Evolutionary conservation across 1,284 basidiomycete genomes (phyloP).

Genomic region (Phaffia rhodozyma): DNA sequence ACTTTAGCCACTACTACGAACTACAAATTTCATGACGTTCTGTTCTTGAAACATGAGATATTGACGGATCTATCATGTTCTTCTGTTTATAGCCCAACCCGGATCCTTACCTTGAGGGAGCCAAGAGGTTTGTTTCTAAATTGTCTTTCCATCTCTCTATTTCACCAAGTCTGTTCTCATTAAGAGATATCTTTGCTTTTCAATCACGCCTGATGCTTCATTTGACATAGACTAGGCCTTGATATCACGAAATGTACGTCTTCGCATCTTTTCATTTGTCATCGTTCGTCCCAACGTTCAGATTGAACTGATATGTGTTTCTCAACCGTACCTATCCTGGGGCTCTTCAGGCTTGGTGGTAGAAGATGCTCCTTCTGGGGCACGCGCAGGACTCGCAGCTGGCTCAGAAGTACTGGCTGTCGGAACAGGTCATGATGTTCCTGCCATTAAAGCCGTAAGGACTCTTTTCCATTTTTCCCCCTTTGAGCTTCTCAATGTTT

Average conservation of each 20-base stretch:
- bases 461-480: not conserved
- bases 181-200: too few relatives aligned
- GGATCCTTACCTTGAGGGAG: conserved; percentile 41
- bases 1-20: not conserved
- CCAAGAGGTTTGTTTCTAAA: conserved; percentile 37
- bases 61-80: not conserved
- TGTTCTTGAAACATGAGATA: not conserved
- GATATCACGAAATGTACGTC: conserved; percentile 45
- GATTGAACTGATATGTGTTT: conserved; percentile 5
- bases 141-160: too few relatives aligned
- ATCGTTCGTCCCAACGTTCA: conserved; percentile 11
- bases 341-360: conserved; percentile 52
- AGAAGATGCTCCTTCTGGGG: conserved; percentile 70
- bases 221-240: conserved; percentile 21
- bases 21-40: too few relatives aligned
- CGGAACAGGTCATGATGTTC: conserved; percentile 53
- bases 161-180: too few relatives aligned
- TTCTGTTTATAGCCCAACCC: conserved; percentile 5
- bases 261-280: conserved; percentile 5
- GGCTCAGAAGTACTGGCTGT: conserved; percentile 61
- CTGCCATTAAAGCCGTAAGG: conserved; percentile 6
- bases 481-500: not conserved
- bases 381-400: conserved; percentile 59
- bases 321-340: conserved; percentile 3
- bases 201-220: too few relatives aligned